phyloP scores from a whole-genome alignment of 495 filamentous ascomycete species.

The Trichoderma asperelloides region DNA sequence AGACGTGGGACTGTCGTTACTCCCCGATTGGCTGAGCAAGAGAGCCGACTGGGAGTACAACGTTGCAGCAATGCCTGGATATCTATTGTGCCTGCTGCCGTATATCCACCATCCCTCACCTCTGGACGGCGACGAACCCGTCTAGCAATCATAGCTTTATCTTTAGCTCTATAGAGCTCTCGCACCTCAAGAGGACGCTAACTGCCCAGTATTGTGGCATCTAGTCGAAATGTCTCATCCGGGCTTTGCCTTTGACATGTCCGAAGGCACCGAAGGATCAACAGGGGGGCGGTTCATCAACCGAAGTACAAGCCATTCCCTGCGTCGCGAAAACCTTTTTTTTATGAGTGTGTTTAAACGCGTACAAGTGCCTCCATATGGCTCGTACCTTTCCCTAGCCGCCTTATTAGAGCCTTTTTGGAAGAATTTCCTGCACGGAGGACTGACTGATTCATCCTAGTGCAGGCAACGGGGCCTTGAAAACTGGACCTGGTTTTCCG shows the following conservation, averaged over 20 bases:
- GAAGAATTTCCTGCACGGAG: not conserved
- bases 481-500: conserved; percentile 4
- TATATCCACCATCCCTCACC: conserved; percentile 1
- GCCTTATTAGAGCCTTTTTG: not conserved
- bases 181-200: not conserved
- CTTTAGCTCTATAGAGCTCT: not conserved
- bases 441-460: conserved; percentile 7
- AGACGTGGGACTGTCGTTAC: conserved; percentile 2
- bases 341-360: not conserved
- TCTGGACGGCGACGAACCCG: not conserved
- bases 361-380: not conserved
- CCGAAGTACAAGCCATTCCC: not conserved
- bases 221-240: not conserved
- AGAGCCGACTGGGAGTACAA: conserved; percentile 2
- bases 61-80: not conserved
- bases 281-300: not conserved
- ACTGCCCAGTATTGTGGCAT: not conserved
- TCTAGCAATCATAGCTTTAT: not conserved
- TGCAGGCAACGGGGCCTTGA: not conserved
- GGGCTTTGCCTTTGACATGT: not conserved
- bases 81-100: not conserved
- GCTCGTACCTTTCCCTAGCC: not conserved
- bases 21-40: conserved; percentile 1
- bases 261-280: not conserved
- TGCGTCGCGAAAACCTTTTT: not conserved